phyloP scores from a whole-genome alignment of 2,329 filamentous ascomycete species.

The Trichoderma sp. region DNA sequence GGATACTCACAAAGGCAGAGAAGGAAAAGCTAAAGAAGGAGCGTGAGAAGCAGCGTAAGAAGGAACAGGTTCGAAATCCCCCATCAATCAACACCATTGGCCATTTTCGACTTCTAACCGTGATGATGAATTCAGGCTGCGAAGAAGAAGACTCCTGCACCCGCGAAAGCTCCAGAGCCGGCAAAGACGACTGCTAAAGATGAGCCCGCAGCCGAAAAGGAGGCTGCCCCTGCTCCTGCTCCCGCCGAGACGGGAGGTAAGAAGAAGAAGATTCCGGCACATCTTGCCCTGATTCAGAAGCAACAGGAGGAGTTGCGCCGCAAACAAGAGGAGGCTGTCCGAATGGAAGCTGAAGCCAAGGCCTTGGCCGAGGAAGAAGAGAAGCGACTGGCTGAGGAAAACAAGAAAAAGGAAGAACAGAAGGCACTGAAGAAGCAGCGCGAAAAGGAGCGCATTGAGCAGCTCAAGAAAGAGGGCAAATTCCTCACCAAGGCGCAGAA shows the following conservation, averaged over 20 bases:
- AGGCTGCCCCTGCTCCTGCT: slow-evolving; percentile 25
- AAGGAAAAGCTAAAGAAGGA: slow-evolving; percentile 99
- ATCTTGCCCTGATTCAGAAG: slow-evolving; percentile 70
- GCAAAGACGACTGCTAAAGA: slow-evolving; percentile 41
- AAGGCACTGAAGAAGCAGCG: slow-evolving; percentile 78
- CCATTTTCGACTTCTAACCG: slow-evolving; percentile 11
- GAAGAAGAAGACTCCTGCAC: slow-evolving; percentile 68
- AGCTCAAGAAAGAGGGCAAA: slow-evolving; percentile 84
- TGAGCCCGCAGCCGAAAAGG: slow-evolving; percentile 48
- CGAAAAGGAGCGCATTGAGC: slow-evolving; percentile 81
- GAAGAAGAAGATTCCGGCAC: slow-evolving; percentile 88
- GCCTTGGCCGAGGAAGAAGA: slow-evolving; percentile 65
- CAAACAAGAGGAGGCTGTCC: slow-evolving; percentile 64
- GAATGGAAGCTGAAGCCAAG: slow-evolving; percentile 60
- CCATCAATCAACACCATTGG: background rate
- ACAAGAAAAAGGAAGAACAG: slow-evolving; percentile 67
- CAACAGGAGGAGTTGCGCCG: slow-evolving; percentile 75
- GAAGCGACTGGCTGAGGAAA: slow-evolving; percentile 62
- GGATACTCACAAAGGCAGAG: slow-evolving; percentile 92
- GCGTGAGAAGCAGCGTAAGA: slow-evolving; percentile 96
- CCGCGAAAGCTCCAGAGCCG: slow-evolving; percentile 31
- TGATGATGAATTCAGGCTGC: slow-evolving; percentile 53
- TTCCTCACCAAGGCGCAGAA: slow-evolving; percentile 83
- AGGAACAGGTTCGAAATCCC: slow-evolving; percentile 70
- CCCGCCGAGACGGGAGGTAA: slow-evolving; percentile 53